Conservation (phyloP, 768 basidiomycete species). For the Pleurotus djamor region DNA sequence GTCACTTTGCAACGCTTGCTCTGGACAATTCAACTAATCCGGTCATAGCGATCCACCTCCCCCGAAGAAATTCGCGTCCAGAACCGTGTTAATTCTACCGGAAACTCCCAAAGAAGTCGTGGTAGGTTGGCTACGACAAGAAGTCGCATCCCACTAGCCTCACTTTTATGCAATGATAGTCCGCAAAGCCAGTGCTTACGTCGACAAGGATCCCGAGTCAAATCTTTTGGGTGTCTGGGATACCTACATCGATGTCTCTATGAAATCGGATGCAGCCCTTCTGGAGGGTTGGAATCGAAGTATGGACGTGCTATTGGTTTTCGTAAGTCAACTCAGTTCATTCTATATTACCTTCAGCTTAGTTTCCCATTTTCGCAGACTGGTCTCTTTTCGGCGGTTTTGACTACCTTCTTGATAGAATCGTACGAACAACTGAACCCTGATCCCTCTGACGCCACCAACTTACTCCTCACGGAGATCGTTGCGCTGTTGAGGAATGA, state of each 20-base stretch:
- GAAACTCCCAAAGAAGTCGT: background rate
- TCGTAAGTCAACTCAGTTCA: conserved; percentile 26
- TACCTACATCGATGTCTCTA: conserved; percentile 39
- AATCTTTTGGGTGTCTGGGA: conserved; percentile 27
- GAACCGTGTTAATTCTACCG: no score
- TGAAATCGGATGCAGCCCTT: conserved; percentile 28
- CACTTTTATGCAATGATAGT: background rate
- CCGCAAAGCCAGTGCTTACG: background rate
- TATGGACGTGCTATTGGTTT: conserved; percentile 42
- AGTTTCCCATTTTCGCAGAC: conserved; percentile 18
- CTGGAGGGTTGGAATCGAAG: conserved; percentile 38
- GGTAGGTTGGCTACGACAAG: background rate
- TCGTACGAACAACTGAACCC: conserved; percentile 22
- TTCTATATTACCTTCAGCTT: background rate
- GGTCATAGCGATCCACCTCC: no score
- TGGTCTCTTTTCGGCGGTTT: conserved; percentile 36
- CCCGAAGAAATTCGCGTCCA: no score
- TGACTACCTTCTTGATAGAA: conserved; percentile 37
- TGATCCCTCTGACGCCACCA: conserved; percentile 22
- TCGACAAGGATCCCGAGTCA: background rate
- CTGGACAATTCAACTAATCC: no score
- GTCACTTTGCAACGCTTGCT: no score
- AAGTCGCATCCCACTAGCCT: background rate
- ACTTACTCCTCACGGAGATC: background rate
- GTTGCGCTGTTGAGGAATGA: conserved; percentile 3